Evolutionary conservation across 2,329 filamentous ascomycete genomes (phyloP).

Genomic region (Pseudocercospora macadamiae): DNA sequence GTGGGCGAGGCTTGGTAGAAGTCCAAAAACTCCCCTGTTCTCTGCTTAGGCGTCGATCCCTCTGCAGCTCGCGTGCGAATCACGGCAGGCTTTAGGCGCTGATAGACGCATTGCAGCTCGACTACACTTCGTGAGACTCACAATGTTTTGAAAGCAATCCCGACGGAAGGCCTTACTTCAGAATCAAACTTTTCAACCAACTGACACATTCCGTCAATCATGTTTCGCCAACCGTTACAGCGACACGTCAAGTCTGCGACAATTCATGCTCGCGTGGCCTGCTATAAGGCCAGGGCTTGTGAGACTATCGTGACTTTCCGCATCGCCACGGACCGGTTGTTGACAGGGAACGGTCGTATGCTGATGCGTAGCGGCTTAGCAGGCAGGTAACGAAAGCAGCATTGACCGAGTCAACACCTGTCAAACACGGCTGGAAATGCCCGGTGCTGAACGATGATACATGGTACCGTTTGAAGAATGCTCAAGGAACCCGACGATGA

Average conservation of each 20-base stretch:
- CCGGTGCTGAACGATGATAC: not conserved
- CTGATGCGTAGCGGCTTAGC: too few relatives aligned
- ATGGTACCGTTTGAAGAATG: not conserved
- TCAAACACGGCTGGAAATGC: not conserved
- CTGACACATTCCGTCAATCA: not conserved
- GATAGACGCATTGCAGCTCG: not conserved
- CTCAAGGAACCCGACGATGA: not conserved
- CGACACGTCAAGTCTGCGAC: not conserved
- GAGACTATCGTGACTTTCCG: not conserved
- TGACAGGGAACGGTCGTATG: conserved; percentile 5
- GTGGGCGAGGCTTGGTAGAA: not conserved
- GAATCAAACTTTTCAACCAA: not conserved
- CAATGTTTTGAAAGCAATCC: not conserved
- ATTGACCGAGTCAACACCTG: not conserved
- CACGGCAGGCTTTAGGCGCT: not conserved
- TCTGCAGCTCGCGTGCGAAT: conserved; percentile 1
- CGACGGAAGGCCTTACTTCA: not conserved
- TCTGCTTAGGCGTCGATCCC: not conserved
- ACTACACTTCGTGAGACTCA: not conserved
- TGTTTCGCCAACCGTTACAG: conserved; percentile 1
- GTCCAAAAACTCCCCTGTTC: not conserved
- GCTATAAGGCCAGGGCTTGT: not conserved
- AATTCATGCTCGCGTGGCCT: conserved; percentile 2
- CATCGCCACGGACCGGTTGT: not conserved
- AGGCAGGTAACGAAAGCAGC: too few relatives aligned